Percentiles rank a stretch among this genome's conserved stretches.
phyloP scores from a whole-genome alignment of 495 filamentous ascomycete genomes.

The Hyaloscypha variabilis region DNA sequence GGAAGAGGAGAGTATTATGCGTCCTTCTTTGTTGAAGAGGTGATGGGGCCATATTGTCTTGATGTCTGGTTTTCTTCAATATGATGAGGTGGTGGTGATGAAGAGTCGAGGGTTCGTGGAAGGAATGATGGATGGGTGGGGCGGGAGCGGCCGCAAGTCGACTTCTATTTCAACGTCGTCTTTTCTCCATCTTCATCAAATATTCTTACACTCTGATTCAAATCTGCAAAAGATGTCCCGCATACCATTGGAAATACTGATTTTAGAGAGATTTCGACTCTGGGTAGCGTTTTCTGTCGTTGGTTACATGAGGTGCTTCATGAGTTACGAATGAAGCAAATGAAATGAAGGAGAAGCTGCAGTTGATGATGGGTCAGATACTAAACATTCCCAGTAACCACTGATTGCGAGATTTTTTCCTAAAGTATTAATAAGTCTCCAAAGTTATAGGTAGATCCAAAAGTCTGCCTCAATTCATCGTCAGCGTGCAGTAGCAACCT shows the following conservation, averaged over 20 bases:
- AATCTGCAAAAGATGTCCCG: background rate
- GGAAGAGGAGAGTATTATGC: constrained; percentile 85
- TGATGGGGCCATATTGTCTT: constrained; percentile 46
- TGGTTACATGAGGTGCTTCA: no score
- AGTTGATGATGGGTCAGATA: no score
- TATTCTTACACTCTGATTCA: background rate
- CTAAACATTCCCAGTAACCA: no score
- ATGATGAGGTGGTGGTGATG: constrained; percentile 1
- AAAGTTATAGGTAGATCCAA: no score
- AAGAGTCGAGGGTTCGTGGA: background rate
- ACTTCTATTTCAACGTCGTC: background rate
- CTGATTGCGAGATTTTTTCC: no score
- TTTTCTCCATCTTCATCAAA: background rate
- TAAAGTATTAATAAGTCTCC: no score
- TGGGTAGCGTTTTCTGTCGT: no score
- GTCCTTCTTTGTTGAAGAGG: constrained; percentile 70
- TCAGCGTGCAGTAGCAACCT: background rate
- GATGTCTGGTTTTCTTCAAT: background rate
- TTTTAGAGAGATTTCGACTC: no score
- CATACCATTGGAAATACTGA: background rate
- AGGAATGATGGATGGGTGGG: background rate
- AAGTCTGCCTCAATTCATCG: background rate
- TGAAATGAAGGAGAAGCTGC: no score
- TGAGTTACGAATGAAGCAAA: no score
- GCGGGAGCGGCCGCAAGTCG: background rate